These are phyloP conservation scores for Russula griseocarnosa DNA, from an alignment of 768 basidiomycete species.

Conservation along the genomic window DNA sequence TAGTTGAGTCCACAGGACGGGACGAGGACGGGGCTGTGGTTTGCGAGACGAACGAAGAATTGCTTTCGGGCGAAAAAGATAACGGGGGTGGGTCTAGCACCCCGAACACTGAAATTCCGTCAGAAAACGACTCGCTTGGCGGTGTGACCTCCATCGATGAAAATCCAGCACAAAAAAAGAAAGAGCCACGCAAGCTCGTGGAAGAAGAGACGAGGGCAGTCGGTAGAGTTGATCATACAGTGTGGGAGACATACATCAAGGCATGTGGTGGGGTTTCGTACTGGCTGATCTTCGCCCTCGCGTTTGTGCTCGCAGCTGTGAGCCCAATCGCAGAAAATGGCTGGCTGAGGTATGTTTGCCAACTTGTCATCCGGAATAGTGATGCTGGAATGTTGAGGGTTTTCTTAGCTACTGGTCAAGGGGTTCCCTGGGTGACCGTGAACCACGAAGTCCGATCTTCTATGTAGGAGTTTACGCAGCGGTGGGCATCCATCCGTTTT, in stretches of 20 bases:
- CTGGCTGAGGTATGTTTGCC: slow-evolving; percentile 37
- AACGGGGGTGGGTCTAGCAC: slow-evolving; percentile 37
- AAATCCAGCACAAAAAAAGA: slow-evolving; percentile 39
- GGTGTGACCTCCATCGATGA: slow-evolving; percentile 37
- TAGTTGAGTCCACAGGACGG: slow-evolving; percentile 31
- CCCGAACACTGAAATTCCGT: slow-evolving; percentile 17
- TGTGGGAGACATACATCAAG: slow-evolving; percentile 46
- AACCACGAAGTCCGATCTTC: slow-evolving; percentile 38
- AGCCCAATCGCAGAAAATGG: slow-evolving; percentile 48
- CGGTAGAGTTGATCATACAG: slow-evolving; percentile 43
- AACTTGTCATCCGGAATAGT: slow-evolving; percentile 11
- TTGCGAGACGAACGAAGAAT: slow-evolving; percentile 31
- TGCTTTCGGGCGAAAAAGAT: slow-evolving; percentile 6
- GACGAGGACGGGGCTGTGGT: slow-evolving; percentile 41
- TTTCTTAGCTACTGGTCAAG: slow-evolving; percentile 41
- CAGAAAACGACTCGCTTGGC: slow-evolving; percentile 45
- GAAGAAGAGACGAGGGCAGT: slow-evolving; percentile 58
- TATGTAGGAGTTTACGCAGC: slow-evolving; percentile 71
- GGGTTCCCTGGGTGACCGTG: slow-evolving; percentile 29
- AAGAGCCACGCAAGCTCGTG: slow-evolving; percentile 72
- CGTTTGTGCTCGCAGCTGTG: slow-evolving; percentile 39
- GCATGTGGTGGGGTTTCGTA: slow-evolving; percentile 39
- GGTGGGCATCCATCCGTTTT: slow-evolving; percentile 36
- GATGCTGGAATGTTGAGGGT: neutral
- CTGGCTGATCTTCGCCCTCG: slow-evolving; percentile 40